Percentiles rank a stretch among this genome's conserved stretches.
Evolutionary conservation across 352 stramenopile genomes (phyloP).

Genomic region (Globisporangium rhizosaccharum): DNA sequence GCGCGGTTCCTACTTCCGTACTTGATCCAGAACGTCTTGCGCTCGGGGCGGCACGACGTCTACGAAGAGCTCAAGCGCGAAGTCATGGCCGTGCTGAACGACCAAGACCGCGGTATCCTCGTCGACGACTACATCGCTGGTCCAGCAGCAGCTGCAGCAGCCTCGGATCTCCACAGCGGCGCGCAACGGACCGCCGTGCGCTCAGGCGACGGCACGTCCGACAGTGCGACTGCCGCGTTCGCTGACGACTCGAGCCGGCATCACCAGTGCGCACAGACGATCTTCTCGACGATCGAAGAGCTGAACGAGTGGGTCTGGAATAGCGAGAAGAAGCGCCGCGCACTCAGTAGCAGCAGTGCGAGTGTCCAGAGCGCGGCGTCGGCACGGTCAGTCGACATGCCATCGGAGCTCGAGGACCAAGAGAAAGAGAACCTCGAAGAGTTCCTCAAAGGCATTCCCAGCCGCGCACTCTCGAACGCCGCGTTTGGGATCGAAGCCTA

Average conservation of each 20-base stretch:
- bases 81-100: conserved; percentile 74
- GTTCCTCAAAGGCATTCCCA: conserved; percentile 71
- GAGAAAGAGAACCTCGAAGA: conserved; percentile 77
- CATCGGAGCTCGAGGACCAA: conserved; percentile 61
- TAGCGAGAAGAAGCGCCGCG: conserved; percentile 73
- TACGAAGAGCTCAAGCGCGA: conserved; percentile 75
- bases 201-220: too few species aligned
- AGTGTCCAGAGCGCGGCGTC: conserved; percentile 31
- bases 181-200: background rate
- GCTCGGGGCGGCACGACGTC: conserved; percentile 50
- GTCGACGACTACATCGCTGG: conserved; percentile 40
- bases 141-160: conserved; percentile 20
- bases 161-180: background rate
- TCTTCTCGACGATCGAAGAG: conserved; percentile 84
- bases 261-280: conserved; percentile 81
- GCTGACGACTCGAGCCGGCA: conserved; percentile 69
- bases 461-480: conserved; percentile 55
- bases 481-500: conserved; percentile 67
- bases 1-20: conserved; percentile 79
- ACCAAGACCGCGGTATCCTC: conserved; percentile 56
- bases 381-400: conserved; percentile 26
- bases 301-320: conserved; percentile 87
- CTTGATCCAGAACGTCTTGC: conserved; percentile 82
- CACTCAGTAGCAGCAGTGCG: conserved; percentile 44
- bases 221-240: conserved; percentile 11